These are phyloP conservation scores for Cyberlindnera veronae DNA, from an alignment of 805 yeast genomes.

Conservation along the genomic window DNA sequence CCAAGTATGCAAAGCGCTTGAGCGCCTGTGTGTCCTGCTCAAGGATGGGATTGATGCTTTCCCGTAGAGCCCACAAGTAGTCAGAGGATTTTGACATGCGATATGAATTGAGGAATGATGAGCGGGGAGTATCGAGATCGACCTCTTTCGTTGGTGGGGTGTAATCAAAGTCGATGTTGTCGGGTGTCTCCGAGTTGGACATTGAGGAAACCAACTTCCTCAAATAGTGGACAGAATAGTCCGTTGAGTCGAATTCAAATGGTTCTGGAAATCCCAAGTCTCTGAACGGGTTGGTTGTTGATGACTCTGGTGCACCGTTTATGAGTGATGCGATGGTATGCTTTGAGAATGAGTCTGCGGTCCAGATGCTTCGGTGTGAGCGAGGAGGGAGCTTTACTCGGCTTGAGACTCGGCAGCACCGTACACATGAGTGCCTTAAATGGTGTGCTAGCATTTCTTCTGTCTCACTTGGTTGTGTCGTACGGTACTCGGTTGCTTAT, in stretches of 20 bases:
- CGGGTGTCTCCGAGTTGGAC: not conserved
- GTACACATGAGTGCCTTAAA: no score
- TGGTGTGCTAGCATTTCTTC: no score
- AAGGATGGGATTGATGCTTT: not conserved
- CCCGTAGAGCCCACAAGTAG: constrained; percentile 12
- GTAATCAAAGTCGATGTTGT: no score
- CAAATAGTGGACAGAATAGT: constrained; percentile 4
- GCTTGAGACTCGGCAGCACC: no score
- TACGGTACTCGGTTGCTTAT: no score
- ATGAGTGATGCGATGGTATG: no score
- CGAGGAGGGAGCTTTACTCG: not conserved
- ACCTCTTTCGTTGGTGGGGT: no score
- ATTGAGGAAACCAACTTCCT: constrained; percentile 6
- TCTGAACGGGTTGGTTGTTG: constrained; percentile 5
- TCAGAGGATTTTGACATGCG: constrained; percentile 9
- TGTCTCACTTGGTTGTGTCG: no score
- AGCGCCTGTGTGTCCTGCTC: not conserved
- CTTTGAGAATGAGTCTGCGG: no score
- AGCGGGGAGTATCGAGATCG: not conserved
- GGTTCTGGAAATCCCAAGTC: constrained; percentile 10
- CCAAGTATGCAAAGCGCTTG: constrained; percentile 21
- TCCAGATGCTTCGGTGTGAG: not conserved
- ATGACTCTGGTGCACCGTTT: no score
- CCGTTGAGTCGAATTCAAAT: not conserved
- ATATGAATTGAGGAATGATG: constrained; percentile 2